Base-by-base conservation (phyloP, 1,284 basidiomycete genomes). In the Melampsora abietis-canadensis region DNA sequence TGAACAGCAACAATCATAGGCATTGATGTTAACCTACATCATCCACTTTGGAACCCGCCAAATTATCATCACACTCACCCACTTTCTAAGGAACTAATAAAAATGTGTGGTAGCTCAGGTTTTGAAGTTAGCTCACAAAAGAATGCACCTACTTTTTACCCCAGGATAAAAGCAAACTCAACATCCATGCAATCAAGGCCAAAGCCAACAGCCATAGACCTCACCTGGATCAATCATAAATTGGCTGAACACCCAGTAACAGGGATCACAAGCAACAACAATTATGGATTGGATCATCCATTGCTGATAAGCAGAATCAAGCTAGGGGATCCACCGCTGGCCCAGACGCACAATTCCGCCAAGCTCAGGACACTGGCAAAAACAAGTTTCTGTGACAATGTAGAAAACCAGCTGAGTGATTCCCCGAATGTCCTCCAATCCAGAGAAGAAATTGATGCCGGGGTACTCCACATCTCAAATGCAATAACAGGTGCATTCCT, bases 21-120 rank as follows among this genome's bases (percentile, higher is more conserved):
- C 3, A 68, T 68, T 17, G 66, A 68, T n/a, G 47, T 31, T 37
- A 68, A 68, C 31, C 51, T 68, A 34, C 66, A 68, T 17, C 66
- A 68, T 24, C 24, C 19, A 14, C 19, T 19, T 4, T 68, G 66
- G 51, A 68, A 68, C 27, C 66, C 66, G 14, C 12, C 48, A 51
- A 14, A 14, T 4, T 51, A 51, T 12, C 3, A 14, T 2, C 48
- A 51, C 12, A 51, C 48, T 4, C 48, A 51, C 48, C 48, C 48
- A 3, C 17, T 3, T 4, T 3, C 17, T 5, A 51, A 21, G 14
- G 48, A 51, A 14, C 12, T 51, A 51, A 51, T 51, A 51, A 3
- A 14, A 17, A 51, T 21, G 5, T 51, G 48, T 51, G 48, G 17
- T 19, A 51, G 48, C 14, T 3, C 48, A 51, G 48, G 48, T 51